phyloP scores from a whole-genome alignment of 768 basidiomycete species.

The Hericium erinaceus region DNA sequence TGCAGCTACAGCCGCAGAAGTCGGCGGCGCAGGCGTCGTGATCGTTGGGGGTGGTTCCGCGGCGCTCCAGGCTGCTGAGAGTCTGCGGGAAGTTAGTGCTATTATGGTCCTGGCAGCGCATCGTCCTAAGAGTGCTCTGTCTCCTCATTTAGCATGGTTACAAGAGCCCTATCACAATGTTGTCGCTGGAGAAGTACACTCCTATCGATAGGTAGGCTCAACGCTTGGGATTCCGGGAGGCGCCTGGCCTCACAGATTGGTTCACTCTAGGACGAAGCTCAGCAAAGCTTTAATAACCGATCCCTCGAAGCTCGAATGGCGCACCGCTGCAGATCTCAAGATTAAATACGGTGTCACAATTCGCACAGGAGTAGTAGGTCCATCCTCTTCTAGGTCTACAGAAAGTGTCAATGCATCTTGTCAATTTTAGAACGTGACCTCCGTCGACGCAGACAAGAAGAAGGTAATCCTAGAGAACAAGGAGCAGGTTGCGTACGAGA shows the following conservation, averaged over 20 bases:
- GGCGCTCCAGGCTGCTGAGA: constrained; percentile 67
- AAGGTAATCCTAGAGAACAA: constrained; percentile 53
- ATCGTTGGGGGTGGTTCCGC: constrained; percentile 85
- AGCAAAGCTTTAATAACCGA: constrained; percentile 82
- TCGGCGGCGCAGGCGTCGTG: constrained; percentile 57
- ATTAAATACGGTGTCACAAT: constrained; percentile 64
- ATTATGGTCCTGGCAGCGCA: background rate
- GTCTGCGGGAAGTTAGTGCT: constrained; percentile 61
- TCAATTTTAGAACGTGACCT: constrained; percentile 50
- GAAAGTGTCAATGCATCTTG: background rate
- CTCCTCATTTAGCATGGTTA: constrained; percentile 53
- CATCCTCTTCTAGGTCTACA: background rate
- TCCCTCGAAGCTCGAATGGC: constrained; percentile 67
- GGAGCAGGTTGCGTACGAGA: constrained; percentile 58
- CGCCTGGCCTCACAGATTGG: too few relatives aligned
- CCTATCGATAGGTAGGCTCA: constrained; percentile 72
- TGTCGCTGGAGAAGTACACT: constrained; percentile 70
- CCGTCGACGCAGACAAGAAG: constrained; percentile 54
- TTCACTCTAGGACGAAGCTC: constrained; percentile 59
- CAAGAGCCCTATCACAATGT: constrained; percentile 63
- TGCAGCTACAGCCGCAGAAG: constrained; percentile 34
- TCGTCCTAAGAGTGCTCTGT: background rate
- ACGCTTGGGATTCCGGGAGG: background rate
- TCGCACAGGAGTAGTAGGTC: constrained; percentile 38
- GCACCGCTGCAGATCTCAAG: constrained; percentile 62